These are phyloP conservation scores for Botrytis sinoallii DNA, from an alignment of 2,329 filamentous ascomycete species.

Conservation along the genomic window DNA sequence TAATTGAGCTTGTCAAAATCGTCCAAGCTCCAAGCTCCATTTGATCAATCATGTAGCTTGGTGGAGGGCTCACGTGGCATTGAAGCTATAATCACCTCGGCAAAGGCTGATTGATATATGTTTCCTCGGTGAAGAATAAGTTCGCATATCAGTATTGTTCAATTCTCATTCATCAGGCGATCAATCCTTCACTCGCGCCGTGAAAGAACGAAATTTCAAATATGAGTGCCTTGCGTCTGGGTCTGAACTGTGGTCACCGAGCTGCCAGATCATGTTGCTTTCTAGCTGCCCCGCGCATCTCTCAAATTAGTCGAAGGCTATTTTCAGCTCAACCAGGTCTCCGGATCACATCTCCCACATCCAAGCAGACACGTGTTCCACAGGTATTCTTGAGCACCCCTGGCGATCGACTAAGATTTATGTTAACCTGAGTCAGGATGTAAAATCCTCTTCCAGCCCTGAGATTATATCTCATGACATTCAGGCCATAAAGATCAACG, in stretches of 20 bases:
- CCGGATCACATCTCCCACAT: neutral
- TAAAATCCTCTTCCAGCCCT: neutral
- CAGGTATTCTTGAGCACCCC: neutral
- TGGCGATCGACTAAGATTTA: neutral
- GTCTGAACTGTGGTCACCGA: slow-evolving; percentile 4
- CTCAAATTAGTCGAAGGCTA: neutral
- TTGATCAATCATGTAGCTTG: neutral
- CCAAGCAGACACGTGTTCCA: neutral
- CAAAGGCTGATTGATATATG: neutral
- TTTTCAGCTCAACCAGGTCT: neutral
- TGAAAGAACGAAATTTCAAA: neutral
- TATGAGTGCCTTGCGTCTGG: slow-evolving; percentile 3
- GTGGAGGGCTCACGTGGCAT: neutral
- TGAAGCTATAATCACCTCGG: neutral
- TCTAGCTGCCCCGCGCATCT: neutral
- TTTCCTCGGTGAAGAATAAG: neutral
- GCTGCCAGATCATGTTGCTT: neutral
- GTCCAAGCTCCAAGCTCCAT: neutral
- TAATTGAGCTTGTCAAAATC: neutral
- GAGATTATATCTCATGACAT: neutral
- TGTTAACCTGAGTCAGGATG: neutral
- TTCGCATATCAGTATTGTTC: neutral
- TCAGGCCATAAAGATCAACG: slow-evolving; percentile 8
- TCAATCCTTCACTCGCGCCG: neutral
- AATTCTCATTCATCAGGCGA: neutral